Conservation (phyloP, 208 protist species). For the Trypanosoma vivax region DNA sequence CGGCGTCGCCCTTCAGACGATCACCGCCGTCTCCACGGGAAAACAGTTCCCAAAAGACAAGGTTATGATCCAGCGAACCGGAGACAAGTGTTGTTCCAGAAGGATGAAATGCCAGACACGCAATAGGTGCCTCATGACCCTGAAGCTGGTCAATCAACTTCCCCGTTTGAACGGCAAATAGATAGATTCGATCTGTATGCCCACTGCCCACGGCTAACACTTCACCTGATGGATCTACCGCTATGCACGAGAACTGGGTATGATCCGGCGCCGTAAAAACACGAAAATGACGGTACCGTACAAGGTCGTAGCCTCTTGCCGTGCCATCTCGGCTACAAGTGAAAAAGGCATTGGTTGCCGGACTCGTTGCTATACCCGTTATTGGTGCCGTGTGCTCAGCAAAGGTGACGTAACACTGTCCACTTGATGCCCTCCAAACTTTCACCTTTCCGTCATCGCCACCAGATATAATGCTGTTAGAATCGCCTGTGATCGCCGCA, state of each 20-base stretch:
- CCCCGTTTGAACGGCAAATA: constrained; percentile 91
- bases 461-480: constrained; percentile 82
- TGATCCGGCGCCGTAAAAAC: constrained; percentile 74
- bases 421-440: constrained; percentile 86
- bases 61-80: constrained; percentile 82
- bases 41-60: constrained; percentile 90
- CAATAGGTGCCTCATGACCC: constrained; percentile 86
- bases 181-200: constrained; percentile 73
- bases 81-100: constrained; percentile 79
- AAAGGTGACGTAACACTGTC: constrained; percentile 92
- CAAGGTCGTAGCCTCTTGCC: constrained; percentile 86
- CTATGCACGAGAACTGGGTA: constrained; percentile 86
- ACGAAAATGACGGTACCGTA: constrained; percentile 88
- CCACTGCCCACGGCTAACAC: constrained; percentile 81
- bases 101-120: constrained; percentile 84
- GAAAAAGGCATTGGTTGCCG: constrained; percentile 86
- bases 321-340: constrained; percentile 89
- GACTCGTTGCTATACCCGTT: constrained; percentile 76
- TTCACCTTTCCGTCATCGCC: constrained; percentile 93
- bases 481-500: constrained; percentile 86
- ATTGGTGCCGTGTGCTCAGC: constrained; percentile 83
- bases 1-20: constrained; percentile 77
- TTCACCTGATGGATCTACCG: constrained; percentile 90
- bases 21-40: constrained; percentile 75
- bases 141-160: constrained; percentile 84